Conservation (phyloP, 805 yeast genomes). For the Metschnikowia baotianmanensis region DNA sequence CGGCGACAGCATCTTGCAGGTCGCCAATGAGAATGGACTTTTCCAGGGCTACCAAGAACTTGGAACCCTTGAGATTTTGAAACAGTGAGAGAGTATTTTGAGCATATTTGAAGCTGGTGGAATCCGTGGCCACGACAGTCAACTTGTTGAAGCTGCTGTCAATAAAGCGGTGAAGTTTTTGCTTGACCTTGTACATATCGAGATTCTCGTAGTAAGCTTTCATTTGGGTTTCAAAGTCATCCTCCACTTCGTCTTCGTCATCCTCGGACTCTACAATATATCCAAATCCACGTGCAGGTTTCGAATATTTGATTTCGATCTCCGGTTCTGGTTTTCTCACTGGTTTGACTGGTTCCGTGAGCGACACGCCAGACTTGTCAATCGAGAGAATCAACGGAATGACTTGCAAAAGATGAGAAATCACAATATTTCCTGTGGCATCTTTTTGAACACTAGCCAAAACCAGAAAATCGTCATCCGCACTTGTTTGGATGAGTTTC, state of each 20-base stretch:
- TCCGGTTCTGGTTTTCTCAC: not conserved
- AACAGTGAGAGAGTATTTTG: not conserved
- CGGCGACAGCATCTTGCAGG: slow-evolving; percentile 1
- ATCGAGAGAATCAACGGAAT: slow-evolving; percentile 11
- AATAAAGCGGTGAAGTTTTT: slow-evolving; percentile 7
- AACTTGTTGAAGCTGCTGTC: slow-evolving; percentile 12
- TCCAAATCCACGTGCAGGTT: slow-evolving; percentile 17
- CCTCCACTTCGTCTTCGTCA: slow-evolving; percentile 3
- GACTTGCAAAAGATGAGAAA: slow-evolving; percentile 14
- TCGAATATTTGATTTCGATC: slow-evolving; percentile 3
- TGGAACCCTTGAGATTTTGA: too few species aligned
- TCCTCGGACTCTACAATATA: slow-evolving; percentile 9
- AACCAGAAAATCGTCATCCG: slow-evolving; percentile 4
- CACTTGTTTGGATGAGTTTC: slow-evolving; percentile 5
- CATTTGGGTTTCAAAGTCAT: slow-evolving; percentile 1
- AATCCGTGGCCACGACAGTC: slow-evolving; percentile 12
- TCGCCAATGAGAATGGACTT: slow-evolving; percentile 9
- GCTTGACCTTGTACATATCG: slow-evolving; percentile 5
- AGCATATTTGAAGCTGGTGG: slow-evolving; percentile 2
- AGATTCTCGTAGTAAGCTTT: slow-evolving; percentile 2
- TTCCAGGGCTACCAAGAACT: slow-evolving; percentile 4
- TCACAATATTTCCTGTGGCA: slow-evolving; percentile 1
- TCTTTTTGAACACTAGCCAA: slow-evolving; percentile 7
- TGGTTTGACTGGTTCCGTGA: slow-evolving; percentile 9
- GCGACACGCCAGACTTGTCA: not conserved